Evolutionary conservation across 148 eudicot species (phyloP).

Genomic region (Dianthus caryophyllus): DNA sequence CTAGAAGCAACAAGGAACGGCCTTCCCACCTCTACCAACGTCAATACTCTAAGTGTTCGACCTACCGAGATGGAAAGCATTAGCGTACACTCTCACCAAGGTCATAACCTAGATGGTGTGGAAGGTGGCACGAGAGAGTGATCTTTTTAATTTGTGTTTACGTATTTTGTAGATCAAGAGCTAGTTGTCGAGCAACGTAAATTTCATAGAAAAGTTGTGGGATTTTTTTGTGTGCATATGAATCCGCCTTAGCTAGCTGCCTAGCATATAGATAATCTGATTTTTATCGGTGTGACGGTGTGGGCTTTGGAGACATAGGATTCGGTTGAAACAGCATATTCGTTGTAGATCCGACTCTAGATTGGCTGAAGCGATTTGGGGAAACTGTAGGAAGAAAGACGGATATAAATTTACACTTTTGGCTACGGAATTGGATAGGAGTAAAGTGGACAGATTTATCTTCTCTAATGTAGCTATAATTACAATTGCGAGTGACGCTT

Average conservation of each 20-base stretch:
- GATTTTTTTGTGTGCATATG: neutral
- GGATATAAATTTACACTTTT: no score
- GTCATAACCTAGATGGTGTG: neutral
- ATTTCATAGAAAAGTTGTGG: neutral
- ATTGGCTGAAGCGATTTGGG: no score
- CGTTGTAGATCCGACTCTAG: neutral
- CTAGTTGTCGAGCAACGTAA: neutral
- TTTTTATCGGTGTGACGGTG: neutral
- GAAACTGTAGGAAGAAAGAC: no score
- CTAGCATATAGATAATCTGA: constrained; percentile 3
- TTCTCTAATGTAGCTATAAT: no score
- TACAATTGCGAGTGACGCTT: no score
- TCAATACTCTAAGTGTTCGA: constrained; percentile 1
- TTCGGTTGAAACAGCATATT: neutral
- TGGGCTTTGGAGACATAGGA: neutral
- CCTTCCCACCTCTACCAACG: constrained; percentile 12
- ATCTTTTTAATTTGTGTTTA: neutral
- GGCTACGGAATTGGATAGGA: no score
- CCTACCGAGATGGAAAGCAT: constrained; percentile 12
- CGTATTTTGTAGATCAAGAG: constrained; percentile 16
- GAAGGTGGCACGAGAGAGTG: constrained; percentile 39
- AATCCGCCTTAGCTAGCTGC: neutral
- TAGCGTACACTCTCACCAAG: constrained; percentile 10
- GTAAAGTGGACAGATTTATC: no score
- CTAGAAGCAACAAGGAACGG: constrained; percentile 12